Evolutionary conservation across 805 yeast species (phyloP).

Genomic region (Kodamaea kakaduensis): DNA sequence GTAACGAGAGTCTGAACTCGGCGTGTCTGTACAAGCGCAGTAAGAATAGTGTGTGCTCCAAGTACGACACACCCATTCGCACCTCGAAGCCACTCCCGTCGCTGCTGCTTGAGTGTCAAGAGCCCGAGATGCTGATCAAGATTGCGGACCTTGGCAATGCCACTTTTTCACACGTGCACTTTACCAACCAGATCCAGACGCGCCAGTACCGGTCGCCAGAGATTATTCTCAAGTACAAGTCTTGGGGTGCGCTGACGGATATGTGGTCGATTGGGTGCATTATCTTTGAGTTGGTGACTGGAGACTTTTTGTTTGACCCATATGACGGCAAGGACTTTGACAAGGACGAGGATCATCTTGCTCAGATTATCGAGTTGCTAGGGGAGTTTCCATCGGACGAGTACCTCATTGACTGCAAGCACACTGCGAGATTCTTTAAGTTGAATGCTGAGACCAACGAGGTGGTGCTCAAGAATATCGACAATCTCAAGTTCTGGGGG

Average conservation of each 20-base stretch:
- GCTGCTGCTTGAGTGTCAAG: slow-evolving; percentile 7
- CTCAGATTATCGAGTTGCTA: slow-evolving; percentile 55
- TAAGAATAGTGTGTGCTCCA: slow-evolving; percentile 10
- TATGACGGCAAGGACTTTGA: slow-evolving; percentile 43
- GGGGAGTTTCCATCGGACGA: slow-evolving; percentile 39
- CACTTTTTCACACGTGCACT: slow-evolving; percentile 75
- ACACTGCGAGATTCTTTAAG: slow-evolving; percentile 40
- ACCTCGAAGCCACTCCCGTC: slow-evolving; percentile 44
- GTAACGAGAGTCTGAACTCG: slow-evolving; percentile 4
- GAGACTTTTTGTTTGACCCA: slow-evolving; percentile 63
- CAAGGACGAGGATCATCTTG: slow-evolving; percentile 60
- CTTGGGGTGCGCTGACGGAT: slow-evolving; percentile 63
- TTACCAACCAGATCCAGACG: slow-evolving; percentile 86
- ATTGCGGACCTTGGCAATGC: slow-evolving; percentile 95
- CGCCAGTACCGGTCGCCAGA: slow-evolving; percentile 94
- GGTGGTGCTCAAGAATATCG: slow-evolving; percentile 41
- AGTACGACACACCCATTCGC: slow-evolving; percentile 30
- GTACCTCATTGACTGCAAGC: slow-evolving; percentile 37
- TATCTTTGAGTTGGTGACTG: slow-evolving; percentile 56
- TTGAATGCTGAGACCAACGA: slow-evolving; percentile 19
- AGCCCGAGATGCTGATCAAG: slow-evolving; percentile 41
- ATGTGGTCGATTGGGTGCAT: slow-evolving; percentile 59
- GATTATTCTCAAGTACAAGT: slow-evolving; percentile 28
- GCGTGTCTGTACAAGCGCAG: slow-evolving; percentile 12
- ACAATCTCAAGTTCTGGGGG: slow-evolving; percentile 49